Evolutionary conservation across 768 basidiomycete species (phyloP).

Genomic region (Suillus luteus): DNA sequence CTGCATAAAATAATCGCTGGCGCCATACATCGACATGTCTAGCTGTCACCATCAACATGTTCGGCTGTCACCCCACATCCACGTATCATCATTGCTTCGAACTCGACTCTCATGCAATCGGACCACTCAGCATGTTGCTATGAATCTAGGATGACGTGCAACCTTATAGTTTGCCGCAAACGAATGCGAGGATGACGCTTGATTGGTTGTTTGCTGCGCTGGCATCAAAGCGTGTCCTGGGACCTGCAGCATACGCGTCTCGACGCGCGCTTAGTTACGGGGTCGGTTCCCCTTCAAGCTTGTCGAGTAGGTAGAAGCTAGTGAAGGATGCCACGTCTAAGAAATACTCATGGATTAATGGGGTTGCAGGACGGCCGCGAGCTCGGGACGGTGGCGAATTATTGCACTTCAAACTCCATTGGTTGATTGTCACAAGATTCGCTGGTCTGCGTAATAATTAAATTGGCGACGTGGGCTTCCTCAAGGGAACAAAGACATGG

Average conservation of each 20-base stretch:
- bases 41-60: neutral
- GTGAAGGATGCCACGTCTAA: neutral
- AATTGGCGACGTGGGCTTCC: neutral
- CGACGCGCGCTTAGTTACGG: neutral
- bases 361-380: neutral
- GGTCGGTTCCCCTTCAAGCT: neutral
- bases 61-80: slow-evolving; percentile 1
- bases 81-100: neutral
- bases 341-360: neutral
- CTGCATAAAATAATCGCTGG: neutral
- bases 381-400: neutral
- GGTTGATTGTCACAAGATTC: neutral
- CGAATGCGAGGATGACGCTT: neutral
- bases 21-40: neutral
- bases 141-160: neutral
- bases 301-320: neutral
- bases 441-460: neutral
- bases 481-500: neutral
- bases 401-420: neutral
- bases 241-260: neutral
- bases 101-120: too few relatives aligned
- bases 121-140: neutral
- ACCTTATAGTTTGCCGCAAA: neutral
- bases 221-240: neutral
- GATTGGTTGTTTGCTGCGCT: neutral